Base-by-base conservation (phyloP, 2,329 filamentous ascomycete genomes). In the Pseudogymnoascus sp. region DNA sequence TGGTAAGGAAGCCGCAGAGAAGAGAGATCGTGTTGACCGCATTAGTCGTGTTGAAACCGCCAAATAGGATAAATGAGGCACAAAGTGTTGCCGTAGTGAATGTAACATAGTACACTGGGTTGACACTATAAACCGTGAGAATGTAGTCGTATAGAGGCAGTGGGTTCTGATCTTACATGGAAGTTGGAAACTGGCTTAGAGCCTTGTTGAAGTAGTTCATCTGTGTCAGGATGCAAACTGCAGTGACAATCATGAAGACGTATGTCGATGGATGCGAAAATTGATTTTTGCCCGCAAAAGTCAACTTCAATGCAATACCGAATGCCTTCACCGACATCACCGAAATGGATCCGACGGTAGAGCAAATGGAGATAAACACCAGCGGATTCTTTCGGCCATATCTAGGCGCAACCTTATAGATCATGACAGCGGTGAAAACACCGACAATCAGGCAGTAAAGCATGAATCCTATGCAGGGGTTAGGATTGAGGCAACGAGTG, bases 181-280 rank as follows among this genome's bases (percentile, higher is more conserved):
- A 96, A 33, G 95, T 97, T 31, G 91, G 93, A 77, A 97, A 99
- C 72, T 96, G 92, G 76, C 91, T 96, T 65, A 99, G 80, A 7
- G 95, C 95, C 77, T 99, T 99, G 82, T 99, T 99, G 78, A 99
- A 96, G 77, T 99, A 99, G 77, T 99, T 99, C 95, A 99, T 97
- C 81, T 99, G 95, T 7, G 93, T 97, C 69, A 99, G 76, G 73
- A 99, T 97, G 80, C 95, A 99, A 67, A 97, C 91, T 2, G 83
- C 82, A 0, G 93, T 95, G 68, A 97, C 85, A 68, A 99, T 97
- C 77, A 93, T 88, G 75, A 99, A 99, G 67, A 97, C 93, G 71
- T 99, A 99, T 65, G 96, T 99, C 60, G 92, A 96, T 1, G 96
- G 91, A 70, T 96, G 91, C 4, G 85, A 86, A 76, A 99, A 97